Evolutionary conservation across 1,284 basidiomycete species (phyloP), one percentile per base, ranked within the genome.

Genomic region (Ceratobasidium sp.): DNA sequence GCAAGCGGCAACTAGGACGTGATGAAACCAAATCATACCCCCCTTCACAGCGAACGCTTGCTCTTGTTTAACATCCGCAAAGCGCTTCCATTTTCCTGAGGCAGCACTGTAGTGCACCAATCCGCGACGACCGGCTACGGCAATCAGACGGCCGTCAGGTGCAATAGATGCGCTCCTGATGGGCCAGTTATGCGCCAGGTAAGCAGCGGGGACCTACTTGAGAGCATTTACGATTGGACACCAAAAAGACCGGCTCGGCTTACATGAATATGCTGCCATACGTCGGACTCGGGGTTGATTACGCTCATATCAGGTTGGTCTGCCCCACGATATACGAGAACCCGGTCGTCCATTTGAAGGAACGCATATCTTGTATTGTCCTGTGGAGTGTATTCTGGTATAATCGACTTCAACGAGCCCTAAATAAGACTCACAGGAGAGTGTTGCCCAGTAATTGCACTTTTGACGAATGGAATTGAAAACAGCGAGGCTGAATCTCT

Each of bases 241-340:
- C 27, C 13, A 22, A 3, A 27, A n/a, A 7, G 5, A 53, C 12
- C 20, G 13, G 17, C 22, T 20, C 31, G 12, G 20, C 57, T 50
- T 73, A 84, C 92, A 84, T 94, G 95, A 78, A 98, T 91, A 79
- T 94, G 91, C 74, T 98, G 94, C 94, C 96, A 98, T 7, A 98
- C 94, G 75, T 98, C 96, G 2, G 93, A 94, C 76, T 98, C 96
- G n/a, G 96, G 96, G 76, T 98, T 98, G 77, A 99, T 98, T 55
- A 99, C 90, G 76, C 94, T 96, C 88, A 97, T 92, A 76, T 99
- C 96, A 7, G 94, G 95, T 78, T 98, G 95, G 78, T 99, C 96
- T 22, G 94, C 92, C 1, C 97, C 96, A 70, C 97, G 87, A 77
- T 98, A 99, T n/a, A 99, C 89, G 2, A 98, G 84, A 0, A 94